Conservation (phyloP, 1,284 basidiomycete genomes). For the Cutaneotrichosporon dermatis region DNA sequence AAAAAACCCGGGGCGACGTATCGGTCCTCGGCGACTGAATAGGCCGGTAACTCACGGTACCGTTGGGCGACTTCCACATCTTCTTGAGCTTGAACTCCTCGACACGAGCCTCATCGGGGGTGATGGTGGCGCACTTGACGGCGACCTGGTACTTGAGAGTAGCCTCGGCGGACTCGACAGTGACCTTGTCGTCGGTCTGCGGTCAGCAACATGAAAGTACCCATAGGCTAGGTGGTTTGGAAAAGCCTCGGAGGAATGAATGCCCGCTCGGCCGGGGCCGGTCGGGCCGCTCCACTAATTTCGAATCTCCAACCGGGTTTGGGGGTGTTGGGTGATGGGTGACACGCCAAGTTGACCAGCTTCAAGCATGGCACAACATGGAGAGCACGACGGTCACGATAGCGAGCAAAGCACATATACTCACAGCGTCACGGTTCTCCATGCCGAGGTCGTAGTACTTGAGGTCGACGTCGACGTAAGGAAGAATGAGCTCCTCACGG, state of each 20-base stretch:
- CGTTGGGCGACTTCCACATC: conserved; percentile 96
- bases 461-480: conserved; percentile 91
- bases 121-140: conserved; percentile 86
- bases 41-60: conserved; percentile 60
- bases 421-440: conserved; percentile 79
- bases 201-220: neutral
- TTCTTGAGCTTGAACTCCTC: conserved; percentile 91
- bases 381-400: neutral
- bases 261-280: conserved; percentile 1
- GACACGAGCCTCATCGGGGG: conserved; percentile 73
- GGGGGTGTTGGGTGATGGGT: neutral
- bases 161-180: conserved; percentile 87
- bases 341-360: no score
- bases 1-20: no score
- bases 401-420: conserved; percentile 28
- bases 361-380: no score
- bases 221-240: neutral
- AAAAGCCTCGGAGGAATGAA: conserved; percentile 15
- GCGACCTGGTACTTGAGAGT: conserved; percentile 83
- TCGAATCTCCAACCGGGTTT: conserved; percentile 1
- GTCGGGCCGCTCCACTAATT: conserved; percentile 4
- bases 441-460: conserved; percentile 98
- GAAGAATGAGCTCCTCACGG: conserved; percentile 91
- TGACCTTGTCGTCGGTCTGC: conserved; percentile 90
- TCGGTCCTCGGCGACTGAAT: no score